Conservation (phyloP, 108 stramenopile genomes). For the Fragilaria crotonensis region DNA sequence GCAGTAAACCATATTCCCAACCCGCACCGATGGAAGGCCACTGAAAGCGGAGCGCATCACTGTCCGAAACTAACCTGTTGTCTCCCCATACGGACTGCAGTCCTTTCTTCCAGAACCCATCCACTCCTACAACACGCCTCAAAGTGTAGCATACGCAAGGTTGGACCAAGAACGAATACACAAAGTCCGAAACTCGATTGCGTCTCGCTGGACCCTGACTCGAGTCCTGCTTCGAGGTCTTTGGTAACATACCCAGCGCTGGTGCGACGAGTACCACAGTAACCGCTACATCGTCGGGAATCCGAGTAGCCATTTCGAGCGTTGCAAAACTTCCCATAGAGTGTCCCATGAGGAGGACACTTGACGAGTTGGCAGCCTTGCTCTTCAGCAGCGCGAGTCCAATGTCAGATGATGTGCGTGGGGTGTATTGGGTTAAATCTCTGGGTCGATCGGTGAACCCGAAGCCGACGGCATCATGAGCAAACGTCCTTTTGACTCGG, state of each 20-base stretch:
- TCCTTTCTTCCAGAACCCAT: conserved; percentile 56
- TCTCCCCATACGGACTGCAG: conserved; percentile 61
- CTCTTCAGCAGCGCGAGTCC: conserved; percentile 23
- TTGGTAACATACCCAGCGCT: conserved; percentile 33
- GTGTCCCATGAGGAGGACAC: conserved; percentile 66
- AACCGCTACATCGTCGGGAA: conserved; percentile 21
- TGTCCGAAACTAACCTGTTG: conserved; percentile 35
- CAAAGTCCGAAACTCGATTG: neutral
- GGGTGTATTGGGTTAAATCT: conserved; percentile 27
- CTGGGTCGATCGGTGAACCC: conserved; percentile 76
- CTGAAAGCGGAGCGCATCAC: conserved; percentile 65
- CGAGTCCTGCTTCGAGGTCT: neutral
- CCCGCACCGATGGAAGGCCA: conserved; percentile 78
- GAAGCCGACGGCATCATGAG: conserved; percentile 78
- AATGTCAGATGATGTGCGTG: conserved; percentile 37
- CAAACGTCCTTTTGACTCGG: conserved; percentile 35
- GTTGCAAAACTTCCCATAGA: conserved; percentile 65
- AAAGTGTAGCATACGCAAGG: conserved; percentile 34
- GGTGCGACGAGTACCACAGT: conserved; percentile 65
- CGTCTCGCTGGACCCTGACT: neutral
- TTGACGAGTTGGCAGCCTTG: conserved; percentile 6
- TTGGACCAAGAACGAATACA: conserved; percentile 22
- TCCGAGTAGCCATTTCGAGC: conserved; percentile 45
- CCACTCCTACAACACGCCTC: conserved; percentile 51
- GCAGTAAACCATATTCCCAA: conserved; percentile 70